phyloP scores from a whole-genome alignment of 2,329 filamentous ascomycete species.

The Paecilomyces dactylethromorphus region DNA sequence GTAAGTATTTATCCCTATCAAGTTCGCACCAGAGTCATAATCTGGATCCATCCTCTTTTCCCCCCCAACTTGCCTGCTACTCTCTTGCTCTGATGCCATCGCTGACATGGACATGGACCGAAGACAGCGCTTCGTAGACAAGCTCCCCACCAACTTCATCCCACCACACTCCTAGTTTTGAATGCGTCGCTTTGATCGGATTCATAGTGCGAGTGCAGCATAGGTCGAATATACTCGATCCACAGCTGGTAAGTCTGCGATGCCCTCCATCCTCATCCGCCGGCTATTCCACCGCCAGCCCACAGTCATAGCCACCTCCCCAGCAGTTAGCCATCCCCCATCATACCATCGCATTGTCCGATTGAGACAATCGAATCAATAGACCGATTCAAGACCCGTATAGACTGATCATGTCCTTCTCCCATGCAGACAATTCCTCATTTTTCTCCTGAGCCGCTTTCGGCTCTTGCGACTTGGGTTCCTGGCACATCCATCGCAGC shows the following conservation, averaged over 20 bases:
- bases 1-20: constrained; percentile 7
- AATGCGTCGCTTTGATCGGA: constrained; percentile 13
- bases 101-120: constrained; percentile 28
- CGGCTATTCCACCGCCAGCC: constrained; percentile 18
- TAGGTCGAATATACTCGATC: constrained; percentile 16
- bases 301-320: constrained; percentile 3
- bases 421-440: constrained; percentile 17
- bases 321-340: background rate
- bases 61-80: background rate
- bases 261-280: constrained; percentile 28
- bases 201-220: constrained; percentile 23
- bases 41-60: constrained; percentile 8
- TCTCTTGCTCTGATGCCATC: constrained; percentile 23
- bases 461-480: constrained; percentile 29
- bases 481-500: constrained; percentile 19
- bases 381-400: constrained; percentile 4
- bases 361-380: constrained; percentile 2
- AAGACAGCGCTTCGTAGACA: constrained; percentile 28
- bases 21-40: constrained; percentile 9
- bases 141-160: constrained; percentile 16
- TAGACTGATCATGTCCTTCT: constrained; percentile 16
- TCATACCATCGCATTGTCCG: constrained; percentile 5
- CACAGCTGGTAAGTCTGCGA: constrained; percentile 25
- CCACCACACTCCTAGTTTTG: constrained; percentile 12
- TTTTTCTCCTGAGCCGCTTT: constrained; percentile 25